Conservation (phyloP, 805 yeast species). For the Barnettozyma botsteinii region DNA sequence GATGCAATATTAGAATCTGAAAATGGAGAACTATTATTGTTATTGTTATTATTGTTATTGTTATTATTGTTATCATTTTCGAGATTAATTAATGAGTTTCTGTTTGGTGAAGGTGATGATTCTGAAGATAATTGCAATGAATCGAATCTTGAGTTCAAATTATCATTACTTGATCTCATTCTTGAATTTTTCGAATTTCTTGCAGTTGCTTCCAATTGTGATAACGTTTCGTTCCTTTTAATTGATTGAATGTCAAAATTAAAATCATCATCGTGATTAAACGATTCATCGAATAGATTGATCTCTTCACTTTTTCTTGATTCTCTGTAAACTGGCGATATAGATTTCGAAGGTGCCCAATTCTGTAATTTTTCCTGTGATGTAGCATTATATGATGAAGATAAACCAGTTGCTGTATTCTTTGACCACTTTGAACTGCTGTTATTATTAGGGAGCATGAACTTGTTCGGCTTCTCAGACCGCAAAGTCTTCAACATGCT, state of each 20-base stretch:
- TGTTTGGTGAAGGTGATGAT: neutral
- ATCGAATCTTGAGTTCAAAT: conserved; percentile 6
- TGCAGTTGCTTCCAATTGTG: conserved; percentile 24
- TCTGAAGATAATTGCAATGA: conserved; percentile 1
- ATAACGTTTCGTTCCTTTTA: conserved; percentile 21
- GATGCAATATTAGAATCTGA: neutral
- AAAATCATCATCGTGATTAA: conserved; percentile 22
- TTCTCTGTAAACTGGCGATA: neutral
- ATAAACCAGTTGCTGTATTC: neutral
- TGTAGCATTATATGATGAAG: neutral
- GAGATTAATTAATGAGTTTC: neutral
- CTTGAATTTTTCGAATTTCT: conserved; percentile 18
- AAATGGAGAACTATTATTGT: no score
- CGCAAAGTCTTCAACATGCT: conserved; percentile 32
- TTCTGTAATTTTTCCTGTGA: conserved; percentile 6
- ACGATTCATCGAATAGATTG: conserved; percentile 21
- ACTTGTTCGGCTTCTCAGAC: conserved; percentile 18
- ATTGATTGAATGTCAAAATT: conserved; percentile 17
- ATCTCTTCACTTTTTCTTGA: conserved; percentile 14
- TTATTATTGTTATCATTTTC: no score
- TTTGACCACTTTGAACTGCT: neutral
- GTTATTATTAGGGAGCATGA: conserved; percentile 12
- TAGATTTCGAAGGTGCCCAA: conserved; percentile 22
- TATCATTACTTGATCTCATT: conserved; percentile 4
- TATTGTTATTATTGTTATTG: no score